Conservation (phyloP, 163 green algal genomes). For the Chlorella variabilis region DNA sequence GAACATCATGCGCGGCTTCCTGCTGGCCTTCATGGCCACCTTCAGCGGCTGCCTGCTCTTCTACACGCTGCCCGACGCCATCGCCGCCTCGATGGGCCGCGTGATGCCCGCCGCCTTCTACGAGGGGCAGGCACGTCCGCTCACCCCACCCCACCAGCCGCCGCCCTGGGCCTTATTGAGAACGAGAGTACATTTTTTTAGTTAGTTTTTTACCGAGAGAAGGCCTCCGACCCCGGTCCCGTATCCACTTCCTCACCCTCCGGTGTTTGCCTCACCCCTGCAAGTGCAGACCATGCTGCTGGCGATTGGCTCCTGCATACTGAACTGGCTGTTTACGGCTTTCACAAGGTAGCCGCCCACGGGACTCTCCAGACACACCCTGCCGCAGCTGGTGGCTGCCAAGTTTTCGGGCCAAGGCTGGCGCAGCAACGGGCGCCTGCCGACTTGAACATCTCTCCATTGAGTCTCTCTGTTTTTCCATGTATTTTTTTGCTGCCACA, state of each 20-base stretch:
- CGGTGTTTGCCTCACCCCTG: background rate
- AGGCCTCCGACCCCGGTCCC: no score
- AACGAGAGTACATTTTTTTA: no score
- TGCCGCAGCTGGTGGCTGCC: no score
- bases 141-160: no score
- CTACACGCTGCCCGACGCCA: constrained; percentile 60
- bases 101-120: constrained; percentile 67
- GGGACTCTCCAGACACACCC: no score
- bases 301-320: constrained; percentile 32
- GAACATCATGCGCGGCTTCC: constrained; percentile 62
- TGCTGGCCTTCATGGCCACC: constrained; percentile 64
- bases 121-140: constrained; percentile 49
- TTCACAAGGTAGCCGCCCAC: constrained; percentile 16
- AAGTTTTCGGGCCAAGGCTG: no score
- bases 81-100: constrained; percentile 42
- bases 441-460: no score
- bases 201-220: no score
- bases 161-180: no score
- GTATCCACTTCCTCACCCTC: background rate
- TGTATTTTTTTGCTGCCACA: no score
- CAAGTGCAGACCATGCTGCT: constrained; percentile 50
- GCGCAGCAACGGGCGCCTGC: no score
- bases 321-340: constrained; percentile 44
- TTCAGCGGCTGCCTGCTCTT: constrained; percentile 60
- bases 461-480: no score